phyloP scores from a whole-genome alignment of 2,329 filamentous ascomycete genomes.

The Boeremia exigua region DNA sequence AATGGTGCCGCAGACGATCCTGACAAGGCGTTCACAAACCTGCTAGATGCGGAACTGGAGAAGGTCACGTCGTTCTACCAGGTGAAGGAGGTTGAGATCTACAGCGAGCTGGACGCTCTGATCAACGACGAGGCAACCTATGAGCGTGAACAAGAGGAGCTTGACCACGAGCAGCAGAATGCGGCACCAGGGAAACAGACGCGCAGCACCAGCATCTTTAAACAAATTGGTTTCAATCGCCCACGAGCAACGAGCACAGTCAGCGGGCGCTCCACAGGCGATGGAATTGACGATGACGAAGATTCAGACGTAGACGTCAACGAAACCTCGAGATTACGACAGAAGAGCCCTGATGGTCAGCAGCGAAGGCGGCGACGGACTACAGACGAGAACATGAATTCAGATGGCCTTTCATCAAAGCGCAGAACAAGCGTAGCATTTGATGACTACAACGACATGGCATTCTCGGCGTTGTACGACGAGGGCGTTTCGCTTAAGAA shows the following conservation, averaged over 20 bases:
- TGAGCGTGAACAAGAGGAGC: slow-evolving; percentile 60
- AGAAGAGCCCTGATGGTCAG: slow-evolving; percentile 47
- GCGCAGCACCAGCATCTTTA: slow-evolving; percentile 58
- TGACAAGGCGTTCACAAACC: slow-evolving; percentile 79
- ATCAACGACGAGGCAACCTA: slow-evolving; percentile 74
- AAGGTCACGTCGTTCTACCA: slow-evolving; percentile 93
- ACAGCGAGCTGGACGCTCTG: slow-evolving; percentile 79
- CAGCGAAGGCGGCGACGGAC: slow-evolving; percentile 30
- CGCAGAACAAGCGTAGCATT: slow-evolving; percentile 70
- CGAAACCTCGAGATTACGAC: slow-evolving; percentile 52
- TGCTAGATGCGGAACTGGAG: slow-evolving; percentile 87
- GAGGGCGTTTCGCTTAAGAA: slow-evolving; percentile 89
- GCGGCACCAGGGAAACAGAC: slow-evolving; percentile 48
- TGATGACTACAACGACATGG: slow-evolving; percentile 80
- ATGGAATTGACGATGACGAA: slow-evolving; percentile 58
- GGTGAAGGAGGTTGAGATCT: slow-evolving; percentile 86
- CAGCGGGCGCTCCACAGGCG: slow-evolving; percentile 50
- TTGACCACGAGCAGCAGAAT: slow-evolving; percentile 46
- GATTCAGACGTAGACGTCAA: slow-evolving; percentile 66
- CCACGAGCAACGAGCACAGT: slow-evolving; percentile 54
- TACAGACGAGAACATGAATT: slow-evolving; percentile 61
- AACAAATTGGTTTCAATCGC: slow-evolving; percentile 46
- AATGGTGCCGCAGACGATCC: slow-evolving; percentile 68
- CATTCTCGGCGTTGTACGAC: slow-evolving; percentile 71
- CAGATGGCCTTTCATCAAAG: slow-evolving; percentile 65